Percentiles rank a stretch among this genome's conserved stretches.
These are phyloP conservation scores for Volvox africanus DNA, from an alignment of 139 green algal species.

Conservation along the genomic window DNA sequence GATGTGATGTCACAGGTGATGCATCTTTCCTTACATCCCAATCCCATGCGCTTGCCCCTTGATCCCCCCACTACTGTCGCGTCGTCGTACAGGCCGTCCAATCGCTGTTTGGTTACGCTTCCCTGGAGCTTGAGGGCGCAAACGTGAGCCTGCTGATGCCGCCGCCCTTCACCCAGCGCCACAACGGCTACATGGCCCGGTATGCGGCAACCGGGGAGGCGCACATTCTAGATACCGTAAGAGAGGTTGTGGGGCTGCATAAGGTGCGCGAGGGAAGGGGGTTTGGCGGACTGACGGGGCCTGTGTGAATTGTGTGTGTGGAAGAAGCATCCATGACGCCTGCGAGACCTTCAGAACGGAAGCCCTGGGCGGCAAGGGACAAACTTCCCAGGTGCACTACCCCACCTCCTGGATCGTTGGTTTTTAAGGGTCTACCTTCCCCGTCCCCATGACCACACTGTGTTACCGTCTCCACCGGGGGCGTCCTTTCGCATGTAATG, in stretches of 20 bases:
- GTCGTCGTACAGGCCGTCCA: constrained; percentile 28
- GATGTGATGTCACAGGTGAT: too few species aligned
- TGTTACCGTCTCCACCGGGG: too few species aligned
- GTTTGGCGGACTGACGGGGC: background rate
- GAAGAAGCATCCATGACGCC: too few species aligned
- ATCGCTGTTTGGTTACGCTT: constrained; percentile 46
- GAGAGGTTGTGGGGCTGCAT: constrained; percentile 58
- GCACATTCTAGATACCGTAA: constrained; percentile 58
- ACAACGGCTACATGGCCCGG: constrained; percentile 47
- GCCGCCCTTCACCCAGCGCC: constrained; percentile 50
- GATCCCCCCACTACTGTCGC: background rate
- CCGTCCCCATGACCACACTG: too few species aligned
- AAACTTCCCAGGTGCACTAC: too few species aligned
- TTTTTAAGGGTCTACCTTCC: too few species aligned
- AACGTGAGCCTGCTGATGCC: constrained; percentile 56
- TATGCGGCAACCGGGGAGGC: constrained; percentile 40
- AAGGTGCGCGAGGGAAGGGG: background rate
- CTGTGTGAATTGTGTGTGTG: background rate
- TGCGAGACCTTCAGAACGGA: too few species aligned
- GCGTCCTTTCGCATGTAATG: too few species aligned
- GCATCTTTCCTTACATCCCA: too few species aligned
- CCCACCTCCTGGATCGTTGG: too few species aligned
- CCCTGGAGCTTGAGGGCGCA: constrained; percentile 42
- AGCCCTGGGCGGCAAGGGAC: too few species aligned
- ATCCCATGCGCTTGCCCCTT: background rate